Percentiles rank a stretch among this genome's conserved stretches.
phyloP scores from a whole-genome alignment of 2,329 filamentous ascomycete genomes.

The Aspergillus ochraceoroseus region DNA sequence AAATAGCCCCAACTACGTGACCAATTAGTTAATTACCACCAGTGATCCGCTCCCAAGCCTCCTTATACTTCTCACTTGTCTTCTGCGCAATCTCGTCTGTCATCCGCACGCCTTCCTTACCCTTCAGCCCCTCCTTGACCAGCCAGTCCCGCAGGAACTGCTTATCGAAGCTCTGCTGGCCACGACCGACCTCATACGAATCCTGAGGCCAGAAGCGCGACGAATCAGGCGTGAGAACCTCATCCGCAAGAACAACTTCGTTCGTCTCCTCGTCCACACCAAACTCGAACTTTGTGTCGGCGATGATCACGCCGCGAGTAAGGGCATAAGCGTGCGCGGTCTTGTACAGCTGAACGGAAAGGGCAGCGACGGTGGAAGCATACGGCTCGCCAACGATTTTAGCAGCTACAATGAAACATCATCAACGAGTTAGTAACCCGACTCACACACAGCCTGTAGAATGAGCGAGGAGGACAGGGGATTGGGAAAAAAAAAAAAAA shows the following conservation, averaged over 20 bases:
- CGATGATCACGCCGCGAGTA: slow-evolving; percentile 67
- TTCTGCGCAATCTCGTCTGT: slow-evolving; percentile 64
- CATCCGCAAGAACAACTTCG: slow-evolving; percentile 71
- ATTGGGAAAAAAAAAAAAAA: neutral
- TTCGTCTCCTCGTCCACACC: slow-evolving; percentile 60
- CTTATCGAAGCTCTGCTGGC: slow-evolving; percentile 86
- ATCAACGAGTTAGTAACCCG: neutral
- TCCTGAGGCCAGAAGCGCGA: slow-evolving; percentile 82
- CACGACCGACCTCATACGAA: slow-evolving; percentile 64
- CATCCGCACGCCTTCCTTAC: slow-evolving; percentile 67
- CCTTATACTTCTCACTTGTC: slow-evolving; percentile 68
- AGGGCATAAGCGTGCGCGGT: slow-evolving; percentile 43
- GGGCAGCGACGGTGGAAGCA: slow-evolving; percentile 60
- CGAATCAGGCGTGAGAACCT: slow-evolving; percentile 78
- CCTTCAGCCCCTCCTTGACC: slow-evolving; percentile 65
- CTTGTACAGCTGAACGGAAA: slow-evolving; percentile 61
- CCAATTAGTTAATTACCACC: slow-evolving; percentile 45
- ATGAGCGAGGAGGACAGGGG: neutral
- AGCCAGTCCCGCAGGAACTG: slow-evolving; percentile 81
- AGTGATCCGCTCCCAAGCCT: slow-evolving; percentile 68
- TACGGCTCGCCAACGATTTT: slow-evolving; percentile 62
- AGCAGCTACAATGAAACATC: slow-evolving; percentile 37
- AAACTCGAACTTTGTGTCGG: slow-evolving; percentile 74
- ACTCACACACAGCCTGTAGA: neutral
- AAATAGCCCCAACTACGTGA: too few relatives aligned